Evolutionary conservation across 1,139 yeast genomes (phyloP), one percentile per base, ranked within the genome.

Genomic region (Yamadazyma blattariae): DNA sequence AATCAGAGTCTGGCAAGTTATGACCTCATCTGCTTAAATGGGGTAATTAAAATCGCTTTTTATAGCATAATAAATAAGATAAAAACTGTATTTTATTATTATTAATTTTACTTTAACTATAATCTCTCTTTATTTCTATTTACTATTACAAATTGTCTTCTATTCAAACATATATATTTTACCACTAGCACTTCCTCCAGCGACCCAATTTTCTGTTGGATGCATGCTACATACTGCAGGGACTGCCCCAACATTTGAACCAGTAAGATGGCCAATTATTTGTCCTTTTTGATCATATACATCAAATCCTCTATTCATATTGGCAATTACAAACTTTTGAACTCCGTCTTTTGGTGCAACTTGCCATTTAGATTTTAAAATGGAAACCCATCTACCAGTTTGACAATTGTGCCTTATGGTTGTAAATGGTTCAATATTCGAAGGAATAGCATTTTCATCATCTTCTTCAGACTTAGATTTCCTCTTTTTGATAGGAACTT

Each of bases 1-100:
- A 67, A 90, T 92, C 82, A 92, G 98, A 80, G 98, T 90, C 75
- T 92, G 97, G 97, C 97, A 92, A 83, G 96, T 92, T 62, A 90
- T 90, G 97, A 89, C 96, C 77, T 80, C 95, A 64, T 71, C 75
- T 50, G 73, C 77, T 66, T 69, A 70, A 62, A 25, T 30, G 26
- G 22, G 25, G 25, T 32, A 21, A 13, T 19, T 18, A 18, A 5
- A 5, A 9, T 31, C 29, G 30, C 25, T n/a, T n/a, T n/a, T n/a
- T n/a, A 30, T 34, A 34, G n/a, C 20, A 20, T n/a, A n/a, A n/a
- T n/a, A 28, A 23, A 23, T 21, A 21, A 27, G n/a, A 25, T 25
- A 25, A 25, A 11, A n/a, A 22, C 12, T 29, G 19, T 29, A 14
- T 27, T 24, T 27, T 30, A 25, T 30, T 30, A 12, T 13, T 20